Percentiles rank a stretch among this genome's conserved stretches.
Conservation (phyloP, 306 rosid species). For the Begonia peltatifolia region DNA sequence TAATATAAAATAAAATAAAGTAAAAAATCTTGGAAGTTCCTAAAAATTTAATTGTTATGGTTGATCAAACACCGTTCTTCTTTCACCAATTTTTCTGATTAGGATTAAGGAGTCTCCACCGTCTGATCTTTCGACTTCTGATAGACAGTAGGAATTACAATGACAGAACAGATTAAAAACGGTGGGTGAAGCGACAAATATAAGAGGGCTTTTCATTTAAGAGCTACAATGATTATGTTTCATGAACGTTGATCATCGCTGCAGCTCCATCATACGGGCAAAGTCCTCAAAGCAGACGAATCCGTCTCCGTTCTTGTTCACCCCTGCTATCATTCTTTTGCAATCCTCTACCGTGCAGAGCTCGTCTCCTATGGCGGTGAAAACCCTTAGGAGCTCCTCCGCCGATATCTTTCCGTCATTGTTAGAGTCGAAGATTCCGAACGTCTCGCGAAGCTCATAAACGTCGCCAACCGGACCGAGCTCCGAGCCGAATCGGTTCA, state of each 20-base stretch:
- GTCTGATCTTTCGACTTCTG: too few relatives aligned
- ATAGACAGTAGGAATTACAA: too few relatives aligned
- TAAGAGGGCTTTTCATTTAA: neutral
- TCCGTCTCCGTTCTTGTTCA: conserved; percentile 62
- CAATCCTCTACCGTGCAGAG: conserved; percentile 84
- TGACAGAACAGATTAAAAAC: too few relatives aligned
- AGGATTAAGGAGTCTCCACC: too few relatives aligned
- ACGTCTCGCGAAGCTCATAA: conserved; percentile 43
- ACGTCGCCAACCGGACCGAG: conserved; percentile 12
- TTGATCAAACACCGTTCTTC: too few relatives aligned
- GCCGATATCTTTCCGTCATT: conserved; percentile 79
- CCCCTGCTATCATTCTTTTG: conserved; percentile 78
- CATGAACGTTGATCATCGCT: conserved; percentile 15
- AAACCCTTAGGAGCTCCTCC: conserved; percentile 58
- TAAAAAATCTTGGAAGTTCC: too few relatives aligned
- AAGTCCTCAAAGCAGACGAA: conserved; percentile 87
- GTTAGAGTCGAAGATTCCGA: conserved; percentile 58
- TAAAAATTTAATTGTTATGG: too few relatives aligned
- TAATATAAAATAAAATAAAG: too few relatives aligned
- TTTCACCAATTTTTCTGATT: too few relatives aligned
- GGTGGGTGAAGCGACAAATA: neutral
- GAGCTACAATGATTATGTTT: neutral
- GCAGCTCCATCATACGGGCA: conserved; percentile 72
- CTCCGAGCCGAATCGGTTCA: conserved; percentile 34
- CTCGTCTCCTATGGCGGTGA: conserved; percentile 53